Conservation (phyloP, 495 filamentous ascomycete species). For the Astrothelium subdiscretum region DNA sequence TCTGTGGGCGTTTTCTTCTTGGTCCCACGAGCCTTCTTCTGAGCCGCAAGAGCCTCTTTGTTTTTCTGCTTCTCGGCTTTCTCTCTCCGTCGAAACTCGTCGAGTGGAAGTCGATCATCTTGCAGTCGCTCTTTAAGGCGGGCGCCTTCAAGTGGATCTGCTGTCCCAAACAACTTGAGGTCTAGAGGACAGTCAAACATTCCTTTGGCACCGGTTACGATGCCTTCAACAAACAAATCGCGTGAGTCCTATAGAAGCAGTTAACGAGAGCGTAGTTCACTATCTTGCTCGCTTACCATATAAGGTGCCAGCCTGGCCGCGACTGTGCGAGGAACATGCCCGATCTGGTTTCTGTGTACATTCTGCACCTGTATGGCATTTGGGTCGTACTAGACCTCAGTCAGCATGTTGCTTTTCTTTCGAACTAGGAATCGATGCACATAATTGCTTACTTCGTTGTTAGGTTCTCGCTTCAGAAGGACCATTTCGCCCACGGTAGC, state of each 20-base stretch:
- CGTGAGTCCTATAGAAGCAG: background rate
- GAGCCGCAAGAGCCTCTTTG: constrained; percentile 11
- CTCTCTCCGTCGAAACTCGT: constrained; percentile 32
- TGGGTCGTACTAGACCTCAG: constrained; percentile 41
- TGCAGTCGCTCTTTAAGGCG: constrained; percentile 50
- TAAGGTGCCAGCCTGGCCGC: constrained; percentile 64
- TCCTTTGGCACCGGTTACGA: constrained; percentile 50
- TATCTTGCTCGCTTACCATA: constrained; percentile 37
- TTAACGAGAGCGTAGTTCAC: background rate
- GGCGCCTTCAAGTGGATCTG: constrained; percentile 37
- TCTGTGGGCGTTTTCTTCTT: background rate
- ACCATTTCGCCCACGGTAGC: constrained; percentile 65
- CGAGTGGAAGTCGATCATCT: constrained; percentile 45
- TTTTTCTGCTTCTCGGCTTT: constrained; percentile 33
- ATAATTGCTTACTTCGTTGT: constrained; percentile 35
- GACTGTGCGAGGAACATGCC: constrained; percentile 57
- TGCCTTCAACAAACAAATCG: constrained; percentile 51
- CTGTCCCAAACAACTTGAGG: constrained; percentile 55
- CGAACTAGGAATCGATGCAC: background rate
- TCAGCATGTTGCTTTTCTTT: background rate
- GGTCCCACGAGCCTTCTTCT: background rate
- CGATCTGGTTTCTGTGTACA: constrained; percentile 67
- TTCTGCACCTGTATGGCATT: constrained; percentile 78
- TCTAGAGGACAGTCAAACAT: constrained; percentile 59
- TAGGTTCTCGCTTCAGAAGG: constrained; percentile 53